These are phyloP conservation scores for Gryganskiella cystojenkinii DNA, from an alignment of 192 early-diverging fungal species.

Conservation along the genomic window DNA sequence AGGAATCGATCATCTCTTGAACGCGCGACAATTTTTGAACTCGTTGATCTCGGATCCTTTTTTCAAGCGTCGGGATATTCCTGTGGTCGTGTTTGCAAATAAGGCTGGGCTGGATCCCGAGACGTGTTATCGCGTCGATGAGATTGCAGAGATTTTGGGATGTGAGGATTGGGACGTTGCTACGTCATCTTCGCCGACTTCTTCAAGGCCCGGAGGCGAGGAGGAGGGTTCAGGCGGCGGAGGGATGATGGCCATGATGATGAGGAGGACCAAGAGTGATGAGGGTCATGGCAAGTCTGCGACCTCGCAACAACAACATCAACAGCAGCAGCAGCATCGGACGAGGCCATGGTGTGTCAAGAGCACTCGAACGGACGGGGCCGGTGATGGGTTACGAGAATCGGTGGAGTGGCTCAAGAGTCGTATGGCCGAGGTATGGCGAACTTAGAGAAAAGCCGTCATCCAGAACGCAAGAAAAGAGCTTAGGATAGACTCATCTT, in stretches of 20 bases:
- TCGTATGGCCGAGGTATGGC: slow-evolving; percentile 45
- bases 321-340: not conserved
- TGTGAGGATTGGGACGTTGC: slow-evolving; percentile 42
- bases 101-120: slow-evolving; percentile 44
- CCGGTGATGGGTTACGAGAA: slow-evolving; percentile 36
- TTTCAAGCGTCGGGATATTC: slow-evolving; percentile 35
- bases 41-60: slow-evolving; percentile 28
- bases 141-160: slow-evolving; percentile 52
- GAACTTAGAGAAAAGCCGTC: not conserved
- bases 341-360: slow-evolving; percentile 50
- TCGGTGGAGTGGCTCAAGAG: slow-evolving; percentile 52
- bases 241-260: not conserved
- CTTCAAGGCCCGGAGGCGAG: too few relatives aligned
- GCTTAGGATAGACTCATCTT: too few relatives aligned
- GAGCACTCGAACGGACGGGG: slow-evolving; percentile 38
- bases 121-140: slow-evolving; percentile 46
- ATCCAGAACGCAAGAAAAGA: too few relatives aligned
- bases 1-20: slow-evolving; percentile 40
- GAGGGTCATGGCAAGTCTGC: too few relatives aligned
- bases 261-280: not conserved
- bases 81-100: slow-evolving; percentile 47
- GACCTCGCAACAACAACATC: too few relatives aligned
- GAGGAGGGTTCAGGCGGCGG: too few relatives aligned
- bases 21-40: slow-evolving; percentile 35
- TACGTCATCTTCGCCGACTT: not conserved